A percentile compares a stretch with the other conserved stretches of the same genome.
Conservation (phyloP, 208 protist species). For the Naegleria fowleri region DNA sequence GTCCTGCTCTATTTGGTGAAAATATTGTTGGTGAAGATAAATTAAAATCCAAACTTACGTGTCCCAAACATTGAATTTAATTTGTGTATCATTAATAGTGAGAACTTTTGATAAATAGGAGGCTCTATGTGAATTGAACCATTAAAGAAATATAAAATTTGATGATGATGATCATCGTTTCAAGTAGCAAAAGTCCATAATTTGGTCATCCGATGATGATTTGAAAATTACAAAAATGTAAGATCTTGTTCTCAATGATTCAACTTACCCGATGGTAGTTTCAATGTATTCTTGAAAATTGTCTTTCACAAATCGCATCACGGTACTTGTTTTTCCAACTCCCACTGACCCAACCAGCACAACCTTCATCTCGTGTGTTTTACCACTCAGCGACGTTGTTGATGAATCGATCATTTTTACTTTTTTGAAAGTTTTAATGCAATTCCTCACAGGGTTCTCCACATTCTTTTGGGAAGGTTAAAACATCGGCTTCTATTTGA, state of each 20-base stretch:
- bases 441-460: too few relatives aligned
- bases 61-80: slow-evolving; percentile 46
- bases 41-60: slow-evolving; percentile 22
- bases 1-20: background rate
- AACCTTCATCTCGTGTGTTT: slow-evolving; percentile 34
- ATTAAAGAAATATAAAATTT: too few relatives aligned
- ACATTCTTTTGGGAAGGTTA: too few relatives aligned
- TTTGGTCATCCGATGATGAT: too few relatives aligned
- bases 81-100: slow-evolving; percentile 17
- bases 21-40: background rate
- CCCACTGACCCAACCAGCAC: slow-evolving; percentile 37
- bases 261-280: background rate
- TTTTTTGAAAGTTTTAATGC: too few relatives aligned
- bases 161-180: too few relatives aligned
- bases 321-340: slow-evolving; percentile 41
- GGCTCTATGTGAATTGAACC: slow-evolving; percentile 18
- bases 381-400: background rate
- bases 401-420: too few relatives aligned
- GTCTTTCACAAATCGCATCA: slow-evolving; percentile 39
- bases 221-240: too few relatives aligned
- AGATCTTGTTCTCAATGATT: background rate
- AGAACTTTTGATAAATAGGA: slow-evolving; percentile 38
- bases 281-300: slow-evolving; percentile 32
- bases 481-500: too few relatives aligned
- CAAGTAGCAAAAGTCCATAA: too few relatives aligned